These are phyloP conservation scores for Nicotiana otophora DNA, from an alignment of 257 asterid species.

Conservation along the genomic window DNA sequence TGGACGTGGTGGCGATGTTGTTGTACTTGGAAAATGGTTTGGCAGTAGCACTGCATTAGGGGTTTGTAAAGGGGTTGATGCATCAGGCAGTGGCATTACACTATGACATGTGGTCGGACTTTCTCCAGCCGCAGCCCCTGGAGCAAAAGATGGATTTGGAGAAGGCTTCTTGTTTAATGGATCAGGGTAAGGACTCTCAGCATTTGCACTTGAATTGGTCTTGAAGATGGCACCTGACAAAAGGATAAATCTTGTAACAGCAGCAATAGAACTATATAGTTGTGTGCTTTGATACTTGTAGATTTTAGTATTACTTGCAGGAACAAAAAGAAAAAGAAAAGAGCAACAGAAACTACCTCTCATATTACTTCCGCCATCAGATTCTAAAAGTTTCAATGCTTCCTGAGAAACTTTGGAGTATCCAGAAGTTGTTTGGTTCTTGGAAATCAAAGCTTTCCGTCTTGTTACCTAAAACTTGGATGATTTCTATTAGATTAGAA, in stretches of 20 bases:
- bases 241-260: neutral
- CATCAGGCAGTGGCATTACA: neutral
- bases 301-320: neutral
- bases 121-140: neutral
- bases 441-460: constrained; percentile 5
- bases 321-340: too few species aligned
- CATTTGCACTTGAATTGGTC: neutral
- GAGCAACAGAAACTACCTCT: too few species aligned
- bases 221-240: constrained; percentile 17
- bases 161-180: neutral
- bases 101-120: neutral
- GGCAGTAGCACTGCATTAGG: neutral
- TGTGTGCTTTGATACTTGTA: neutral
- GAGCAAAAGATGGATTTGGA: neutral
- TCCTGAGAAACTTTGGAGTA: neutral
- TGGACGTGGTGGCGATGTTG: neutral
- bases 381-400: neutral
- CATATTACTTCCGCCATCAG: neutral
- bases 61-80: neutral
- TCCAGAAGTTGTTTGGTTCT: neutral
- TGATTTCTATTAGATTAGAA: neutral
- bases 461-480: constrained; percentile 3
- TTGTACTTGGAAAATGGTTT: neutral
- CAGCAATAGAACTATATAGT: neutral
- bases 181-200: neutral